Conservation (phyloP, 2,329 filamentous ascomycete genomes). For the Neofusicoccum sp. region DNA sequence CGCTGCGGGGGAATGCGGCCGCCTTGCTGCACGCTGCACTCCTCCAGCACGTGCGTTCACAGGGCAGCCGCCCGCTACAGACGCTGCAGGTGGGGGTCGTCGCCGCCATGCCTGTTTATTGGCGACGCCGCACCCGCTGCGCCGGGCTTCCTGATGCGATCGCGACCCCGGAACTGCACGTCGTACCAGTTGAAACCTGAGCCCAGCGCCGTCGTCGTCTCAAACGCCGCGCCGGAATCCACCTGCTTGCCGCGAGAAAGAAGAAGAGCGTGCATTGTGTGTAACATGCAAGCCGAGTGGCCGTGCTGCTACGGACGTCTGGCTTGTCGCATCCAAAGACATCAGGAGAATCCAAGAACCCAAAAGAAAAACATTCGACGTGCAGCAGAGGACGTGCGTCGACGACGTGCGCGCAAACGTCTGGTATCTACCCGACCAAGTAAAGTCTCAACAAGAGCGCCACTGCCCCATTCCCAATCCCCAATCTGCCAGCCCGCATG, state of each 20-base stretch:
- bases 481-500: neutral
- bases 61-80: neutral
- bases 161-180: neutral
- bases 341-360: neutral
- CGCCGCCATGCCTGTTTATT: neutral
- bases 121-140: neutral
- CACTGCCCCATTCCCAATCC: neutral
- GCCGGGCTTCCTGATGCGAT: neutral
- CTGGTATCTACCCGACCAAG: slow-evolving; percentile 15
- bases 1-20: slow-evolving; percentile 6
- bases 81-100: neutral
- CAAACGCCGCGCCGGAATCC: neutral
- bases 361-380: neutral
- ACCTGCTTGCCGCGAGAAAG: neutral
- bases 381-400: slow-evolving; percentile 12
- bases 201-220: neutral
- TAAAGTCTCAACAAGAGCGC: slow-evolving; percentile 7
- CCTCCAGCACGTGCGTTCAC: neutral
- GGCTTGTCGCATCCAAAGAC: neutral
- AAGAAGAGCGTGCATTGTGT: neutral
- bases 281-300: neutral
- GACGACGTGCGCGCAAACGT: slow-evolving; percentile 14
- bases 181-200: neutral
- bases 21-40: slow-evolving; percentile 12
- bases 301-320: neutral